Evolutionary conservation across 2,329 filamentous ascomycete genomes (phyloP), one percentile per base, ranked within the genome.

Genomic region (Aspergillus latus): DNA sequence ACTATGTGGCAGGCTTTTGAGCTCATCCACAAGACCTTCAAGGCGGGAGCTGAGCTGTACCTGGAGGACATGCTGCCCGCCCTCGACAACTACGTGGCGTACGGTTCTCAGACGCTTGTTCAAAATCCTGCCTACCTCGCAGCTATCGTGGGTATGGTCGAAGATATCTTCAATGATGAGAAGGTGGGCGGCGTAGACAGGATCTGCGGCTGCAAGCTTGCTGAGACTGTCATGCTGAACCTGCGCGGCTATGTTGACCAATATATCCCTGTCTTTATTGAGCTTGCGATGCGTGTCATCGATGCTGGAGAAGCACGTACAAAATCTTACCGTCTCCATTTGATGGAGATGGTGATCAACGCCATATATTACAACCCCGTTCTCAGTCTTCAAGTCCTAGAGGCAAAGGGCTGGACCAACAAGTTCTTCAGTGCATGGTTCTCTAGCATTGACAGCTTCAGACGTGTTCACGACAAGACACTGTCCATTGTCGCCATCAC

Each of bases 401-500:
- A 99, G 77, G 78, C 82, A 52, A 93, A 95, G 68, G 88, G 86
- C 59, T 97, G 92, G 93, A 97, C 94, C 5, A 97, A 97, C 77
- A 95, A 95, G 71, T 99, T 99, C 79, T 99, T 99, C 80, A 96
- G 90, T 75, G 79, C 95, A 57, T 99, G 94, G 94, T 99, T 99
- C 74, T 90, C 90, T 42, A 95, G 88, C 77, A 99, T 99, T 78
- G 89, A 96, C 60, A 88, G 85, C 68, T 97, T 99, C 78, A 89
- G 86, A 51, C 85, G 94, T 42, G 94, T 99, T 2, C 94, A 99
- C 72, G 94, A 99, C 80, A 99, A 99, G 84, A 99, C 97, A 81
- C 82, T 99, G 28, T 97, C 91, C 60, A 97, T 99, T 66, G 90
- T 92, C 15, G 93, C 92, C 46, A 97, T 99, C 65, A 88, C 90